phyloP scores from a whole-genome alignment of 163 green algal species.

The Volvox carteri region DNA sequence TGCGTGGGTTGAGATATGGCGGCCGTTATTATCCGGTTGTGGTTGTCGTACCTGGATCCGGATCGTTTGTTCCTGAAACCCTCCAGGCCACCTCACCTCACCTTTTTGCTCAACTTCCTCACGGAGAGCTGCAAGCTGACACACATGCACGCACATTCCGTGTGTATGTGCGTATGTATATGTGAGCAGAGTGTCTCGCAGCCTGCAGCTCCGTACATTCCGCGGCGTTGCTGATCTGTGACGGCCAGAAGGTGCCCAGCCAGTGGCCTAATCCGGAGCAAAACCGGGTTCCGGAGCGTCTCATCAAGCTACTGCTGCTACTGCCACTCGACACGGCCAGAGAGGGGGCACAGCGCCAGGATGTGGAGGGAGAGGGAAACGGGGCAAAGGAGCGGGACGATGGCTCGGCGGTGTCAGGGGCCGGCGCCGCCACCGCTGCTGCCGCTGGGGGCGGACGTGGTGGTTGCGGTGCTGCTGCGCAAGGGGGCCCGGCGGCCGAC shows the following conservation, averaged over 20 bases:
- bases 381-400: background rate
- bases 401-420: background rate
- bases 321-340: too few relatives aligned
- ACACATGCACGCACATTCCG: too few relatives aligned
- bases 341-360: too few relatives aligned
- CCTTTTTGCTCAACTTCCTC: too few relatives aligned
- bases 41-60: too few relatives aligned
- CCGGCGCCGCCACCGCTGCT: background rate
- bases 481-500: too few relatives aligned
- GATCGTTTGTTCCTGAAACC: too few relatives aligned
- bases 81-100: too few relatives aligned
- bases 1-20: too few relatives aligned
- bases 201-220: background rate
- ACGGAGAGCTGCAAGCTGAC: too few relatives aligned
- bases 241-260: background rate
- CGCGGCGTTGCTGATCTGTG: background rate
- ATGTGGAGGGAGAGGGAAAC: background rate
- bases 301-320: slow-evolving; percentile 14
- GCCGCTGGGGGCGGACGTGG: background rate
- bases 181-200: slow-evolving; percentile 20
- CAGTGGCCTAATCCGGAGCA: background rate
- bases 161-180: background rate
- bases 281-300: slow-evolving; percentile 11
- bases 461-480: background rate
- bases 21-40: too few relatives aligned